Percentiles rank a stretch among this genome's conserved stretches.
Conservation (phyloP, 441 rosid species). For the Erodium trifolium region DNA sequence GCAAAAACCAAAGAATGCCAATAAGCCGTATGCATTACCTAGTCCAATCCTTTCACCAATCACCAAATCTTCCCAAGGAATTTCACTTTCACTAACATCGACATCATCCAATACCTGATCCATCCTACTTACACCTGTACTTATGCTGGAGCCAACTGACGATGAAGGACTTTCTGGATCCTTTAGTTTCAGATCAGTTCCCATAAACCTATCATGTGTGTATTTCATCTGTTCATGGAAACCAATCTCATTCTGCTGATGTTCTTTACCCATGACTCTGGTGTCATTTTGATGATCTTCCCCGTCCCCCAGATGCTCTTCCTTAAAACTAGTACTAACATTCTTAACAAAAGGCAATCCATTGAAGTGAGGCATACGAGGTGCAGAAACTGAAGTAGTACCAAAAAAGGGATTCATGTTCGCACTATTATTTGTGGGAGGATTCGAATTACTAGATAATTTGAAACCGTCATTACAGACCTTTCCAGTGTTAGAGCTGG, state of each 20-base stretch:
- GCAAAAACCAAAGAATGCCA: conserved; percentile 11
- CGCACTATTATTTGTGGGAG: conserved; percentile 32
- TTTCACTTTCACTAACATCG: conserved; percentile 89
- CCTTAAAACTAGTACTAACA: conserved; percentile 27
- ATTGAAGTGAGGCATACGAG: conserved; percentile 30
- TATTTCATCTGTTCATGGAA: conserved; percentile 40
- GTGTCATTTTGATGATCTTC: conserved; percentile 31
- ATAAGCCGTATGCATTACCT: conserved; percentile 45
- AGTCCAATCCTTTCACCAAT: conserved; percentile 97
- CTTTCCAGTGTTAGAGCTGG: conserved; percentile 43
- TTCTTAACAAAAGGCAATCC: conserved; percentile 30
- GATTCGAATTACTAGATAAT: conserved; percentile 32
- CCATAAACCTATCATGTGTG: conserved; percentile 47
- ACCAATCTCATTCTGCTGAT: conserved; percentile 39
- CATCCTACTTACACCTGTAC: conserved; percentile 28
- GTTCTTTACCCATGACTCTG: conserved; percentile 24
- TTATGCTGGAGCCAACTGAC: conserved; percentile 38
- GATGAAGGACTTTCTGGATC: conserved; percentile 66
- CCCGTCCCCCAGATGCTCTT: conserved; percentile 30
- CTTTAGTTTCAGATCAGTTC: conserved; percentile 41
- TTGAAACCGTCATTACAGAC: conserved; percentile 36
- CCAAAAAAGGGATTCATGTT: conserved; percentile 26
- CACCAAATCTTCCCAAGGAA: conserved; percentile 94
- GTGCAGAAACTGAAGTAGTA: conserved; percentile 30
- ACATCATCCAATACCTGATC: conserved; percentile 77